A percentile compares a stretch with the other conserved stretches of the same genome.
Evolutionary conservation across 306 rosid genomes (phyloP).

Genomic region (Vachellia pachyceras): DNA sequence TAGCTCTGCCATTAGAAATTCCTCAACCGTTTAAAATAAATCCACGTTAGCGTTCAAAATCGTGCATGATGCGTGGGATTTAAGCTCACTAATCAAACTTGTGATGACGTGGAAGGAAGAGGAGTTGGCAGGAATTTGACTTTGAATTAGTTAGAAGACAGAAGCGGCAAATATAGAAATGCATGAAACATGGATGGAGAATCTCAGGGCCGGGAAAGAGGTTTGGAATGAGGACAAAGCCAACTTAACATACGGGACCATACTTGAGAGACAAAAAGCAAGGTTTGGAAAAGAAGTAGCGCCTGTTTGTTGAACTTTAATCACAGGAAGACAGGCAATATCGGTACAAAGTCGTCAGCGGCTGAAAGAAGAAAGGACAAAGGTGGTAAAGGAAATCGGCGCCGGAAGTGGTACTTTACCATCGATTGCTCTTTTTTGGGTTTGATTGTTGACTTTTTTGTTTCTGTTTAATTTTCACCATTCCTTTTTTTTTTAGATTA

Average conservation of each 20-base stretch:
- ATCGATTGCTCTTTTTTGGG: neutral
- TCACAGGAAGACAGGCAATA: neutral
- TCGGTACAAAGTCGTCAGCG: neutral
- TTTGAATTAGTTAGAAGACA: neutral
- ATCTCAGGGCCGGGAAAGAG: neutral
- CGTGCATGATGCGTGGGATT: slow-evolving; percentile 29
- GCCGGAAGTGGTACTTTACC: neutral
- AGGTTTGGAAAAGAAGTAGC: too few relatives aligned
- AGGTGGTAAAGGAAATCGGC: slow-evolving; percentile 46
- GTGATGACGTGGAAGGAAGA: slow-evolving; percentile 16
- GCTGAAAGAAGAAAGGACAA: neutral
- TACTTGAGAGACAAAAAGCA: too few relatives aligned
- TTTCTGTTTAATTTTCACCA: neutral
- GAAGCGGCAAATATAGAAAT: neutral
- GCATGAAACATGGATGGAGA: too few relatives aligned
- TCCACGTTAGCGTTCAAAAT: slow-evolving; percentile 39
- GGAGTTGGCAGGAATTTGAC: slow-evolving; percentile 25
- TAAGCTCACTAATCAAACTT: slow-evolving; percentile 23
- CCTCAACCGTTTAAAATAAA: neutral
- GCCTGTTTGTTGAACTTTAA: neutral
- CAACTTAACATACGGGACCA: neutral
- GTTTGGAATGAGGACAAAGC: neutral
- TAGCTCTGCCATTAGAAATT: neutral
- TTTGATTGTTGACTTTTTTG: neutral
- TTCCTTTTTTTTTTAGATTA: neutral